Percentiles rank a stretch among this genome's conserved stretches.
Evolutionary conservation across 1,139 yeast species (phyloP).

Genomic region (Kurtzmaniella quercitrusa): DNA sequence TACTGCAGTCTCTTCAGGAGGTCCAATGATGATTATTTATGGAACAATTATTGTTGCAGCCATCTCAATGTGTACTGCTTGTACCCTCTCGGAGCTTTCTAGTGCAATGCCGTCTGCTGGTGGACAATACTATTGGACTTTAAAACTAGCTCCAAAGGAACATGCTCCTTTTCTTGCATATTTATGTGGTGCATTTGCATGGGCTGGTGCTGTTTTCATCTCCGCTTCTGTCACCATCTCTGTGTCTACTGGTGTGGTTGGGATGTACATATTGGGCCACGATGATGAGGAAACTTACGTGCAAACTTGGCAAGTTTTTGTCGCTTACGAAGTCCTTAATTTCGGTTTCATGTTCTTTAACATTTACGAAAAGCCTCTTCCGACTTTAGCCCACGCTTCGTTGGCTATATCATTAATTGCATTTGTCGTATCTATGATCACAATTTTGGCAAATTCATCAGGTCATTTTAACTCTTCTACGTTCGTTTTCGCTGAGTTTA

Average conservation of each 20-base stretch:
- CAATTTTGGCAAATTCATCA: conserved; percentile 34
- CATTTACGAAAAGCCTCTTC: conserved; percentile 34
- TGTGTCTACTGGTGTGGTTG: conserved; percentile 29
- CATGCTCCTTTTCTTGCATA: conserved; percentile 36
- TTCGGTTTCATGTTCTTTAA: conserved; percentile 31
- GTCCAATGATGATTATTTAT: conserved; percentile 62
- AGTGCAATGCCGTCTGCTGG: conserved; percentile 56
- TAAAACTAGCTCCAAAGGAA: conserved; percentile 49
- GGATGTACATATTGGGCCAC: conserved; percentile 41
- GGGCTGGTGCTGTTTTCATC: conserved; percentile 23
- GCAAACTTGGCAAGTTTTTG: conserved; percentile 51
- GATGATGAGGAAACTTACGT: conserved; percentile 41
- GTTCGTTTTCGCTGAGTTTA: conserved; percentile 37
- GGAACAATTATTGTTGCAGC: conserved; percentile 61
- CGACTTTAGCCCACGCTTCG: conserved; percentile 30
- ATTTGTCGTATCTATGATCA: conserved; percentile 31
- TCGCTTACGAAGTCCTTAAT: conserved; percentile 41
- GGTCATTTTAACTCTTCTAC: conserved; percentile 32
- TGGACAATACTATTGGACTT: conserved; percentile 60
- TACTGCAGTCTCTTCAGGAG: conserved; percentile 62
- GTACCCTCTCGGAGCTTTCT: conserved; percentile 47
- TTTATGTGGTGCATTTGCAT: conserved; percentile 22
- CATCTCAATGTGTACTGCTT: conserved; percentile 35
- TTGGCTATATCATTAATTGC: conserved; percentile 35
- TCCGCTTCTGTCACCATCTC: conserved; percentile 21